Evolutionary conservation across 2,329 filamentous ascomycete genomes (phyloP).

Genomic region (Penicillium freii): DNA sequence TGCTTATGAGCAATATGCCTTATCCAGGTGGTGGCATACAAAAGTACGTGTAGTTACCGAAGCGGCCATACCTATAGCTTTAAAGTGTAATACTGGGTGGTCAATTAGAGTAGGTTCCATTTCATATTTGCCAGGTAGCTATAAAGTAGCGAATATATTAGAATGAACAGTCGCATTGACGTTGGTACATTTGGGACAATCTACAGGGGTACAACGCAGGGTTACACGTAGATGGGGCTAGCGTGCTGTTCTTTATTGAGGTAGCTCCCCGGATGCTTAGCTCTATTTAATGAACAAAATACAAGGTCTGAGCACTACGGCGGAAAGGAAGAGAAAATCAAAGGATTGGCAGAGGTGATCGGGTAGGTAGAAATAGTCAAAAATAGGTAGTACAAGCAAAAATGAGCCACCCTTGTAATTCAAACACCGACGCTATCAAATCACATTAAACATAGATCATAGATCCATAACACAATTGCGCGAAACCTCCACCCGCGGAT

Average conservation of each 20-base stretch:
- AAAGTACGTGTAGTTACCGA: background rate
- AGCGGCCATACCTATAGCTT: background rate
- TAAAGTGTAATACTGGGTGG: background rate
- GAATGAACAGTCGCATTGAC: background rate
- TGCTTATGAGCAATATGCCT: background rate
- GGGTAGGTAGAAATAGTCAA: background rate
- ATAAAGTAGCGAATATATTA: background rate
- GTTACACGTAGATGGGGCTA: background rate
- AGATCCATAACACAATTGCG: background rate
- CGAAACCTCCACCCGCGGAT: background rate
- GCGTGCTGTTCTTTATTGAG: background rate
- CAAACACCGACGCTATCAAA: slow-evolving; percentile 11
- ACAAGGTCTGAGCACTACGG: background rate
- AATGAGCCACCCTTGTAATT: background rate
- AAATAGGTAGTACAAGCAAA: background rate
- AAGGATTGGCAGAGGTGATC: background rate
- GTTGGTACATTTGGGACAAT: background rate
- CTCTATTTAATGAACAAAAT: background rate
- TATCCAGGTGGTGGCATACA: background rate
- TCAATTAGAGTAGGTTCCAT: background rate
- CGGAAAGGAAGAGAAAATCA: background rate
- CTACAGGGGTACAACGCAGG: background rate
- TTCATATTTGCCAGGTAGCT: background rate
- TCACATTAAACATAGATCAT: background rate
- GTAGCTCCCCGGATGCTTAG: background rate